Conservation (phyloP, 345 rosid species). For the Eucalyptus pauciflora region DNA sequence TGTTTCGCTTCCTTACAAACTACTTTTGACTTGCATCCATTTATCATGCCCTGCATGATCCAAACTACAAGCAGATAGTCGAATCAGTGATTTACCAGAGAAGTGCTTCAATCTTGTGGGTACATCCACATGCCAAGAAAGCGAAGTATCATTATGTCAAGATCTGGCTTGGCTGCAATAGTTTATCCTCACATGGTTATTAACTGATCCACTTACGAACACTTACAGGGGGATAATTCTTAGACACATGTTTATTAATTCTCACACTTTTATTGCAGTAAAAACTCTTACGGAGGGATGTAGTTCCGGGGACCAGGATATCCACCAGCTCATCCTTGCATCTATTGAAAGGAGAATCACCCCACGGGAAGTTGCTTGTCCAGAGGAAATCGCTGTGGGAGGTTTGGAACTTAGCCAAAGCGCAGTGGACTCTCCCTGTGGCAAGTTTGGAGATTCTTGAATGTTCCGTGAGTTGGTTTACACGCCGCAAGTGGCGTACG, state of each 20-base stretch:
- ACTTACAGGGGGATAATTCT: too few relatives aligned
- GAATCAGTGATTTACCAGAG: not conserved
- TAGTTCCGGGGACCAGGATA: not conserved
- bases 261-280: not conserved
- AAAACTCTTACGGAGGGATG: not conserved
- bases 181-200: not conserved
- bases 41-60: not conserved
- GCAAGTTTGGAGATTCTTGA: too few relatives aligned
- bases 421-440: too few relatives aligned
- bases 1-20: not conserved
- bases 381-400: too few relatives aligned
- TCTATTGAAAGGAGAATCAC: not conserved
- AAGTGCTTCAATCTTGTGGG: not conserved
- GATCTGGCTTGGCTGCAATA: not conserved
- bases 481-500: too few relatives aligned
- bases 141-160: not conserved
- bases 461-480: too few relatives aligned
- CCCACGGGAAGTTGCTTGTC: too few relatives aligned
- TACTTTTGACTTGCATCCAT: not conserved
- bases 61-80: not conserved
- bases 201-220: too few relatives aligned
- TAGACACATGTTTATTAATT: not conserved
- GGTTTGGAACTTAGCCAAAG: too few relatives aligned
- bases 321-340: not conserved
- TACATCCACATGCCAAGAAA: not conserved